These are phyloP conservation scores for Backusella tarrabulga DNA, from an alignment of 192 early-diverging fungal genomes.

Conservation along the genomic window DNA sequence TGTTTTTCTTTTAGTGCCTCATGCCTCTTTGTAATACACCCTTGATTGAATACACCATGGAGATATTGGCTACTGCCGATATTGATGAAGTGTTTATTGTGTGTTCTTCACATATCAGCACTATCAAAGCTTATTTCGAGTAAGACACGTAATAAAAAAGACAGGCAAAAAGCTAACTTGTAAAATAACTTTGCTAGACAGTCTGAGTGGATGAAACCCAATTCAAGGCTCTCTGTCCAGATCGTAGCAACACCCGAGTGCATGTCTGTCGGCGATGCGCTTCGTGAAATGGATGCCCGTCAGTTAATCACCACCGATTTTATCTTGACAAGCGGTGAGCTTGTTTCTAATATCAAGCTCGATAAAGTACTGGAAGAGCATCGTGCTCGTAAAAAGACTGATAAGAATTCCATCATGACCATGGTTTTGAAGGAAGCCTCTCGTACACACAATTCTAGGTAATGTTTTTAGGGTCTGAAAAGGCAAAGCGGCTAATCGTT, in stretches of 20 bases:
- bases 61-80: slow-evolving; percentile 83
- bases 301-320: slow-evolving; percentile 85
- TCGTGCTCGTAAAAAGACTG: slow-evolving; percentile 60
- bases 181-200: slow-evolving; percentile 24
- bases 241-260: slow-evolving; percentile 73
- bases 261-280: slow-evolving; percentile 85
- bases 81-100: slow-evolving; percentile 87
- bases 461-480: background rate
- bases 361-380: slow-evolving; percentile 78
- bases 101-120: slow-evolving; percentile 80
- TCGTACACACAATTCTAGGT: slow-evolving; percentile 46
- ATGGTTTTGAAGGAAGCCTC: slow-evolving; percentile 84
- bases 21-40: slow-evolving; percentile 95
- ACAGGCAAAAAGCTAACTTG: slow-evolving; percentile 1
- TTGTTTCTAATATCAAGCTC: slow-evolving; percentile 88
- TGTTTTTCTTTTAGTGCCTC: slow-evolving; percentile 61
- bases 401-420: slow-evolving; percentile 92
- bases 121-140: slow-evolving; percentile 83
- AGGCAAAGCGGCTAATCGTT: background rate
- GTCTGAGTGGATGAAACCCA: slow-evolving; percentile 72
- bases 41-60: slow-evolving; percentile 94
- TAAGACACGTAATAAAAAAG: slow-evolving; percentile 34
- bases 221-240: slow-evolving; percentile 67
- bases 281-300: slow-evolving; percentile 85
- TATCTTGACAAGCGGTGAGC: slow-evolving; percentile 87